A percentile compares a stretch with the other conserved stretches of the same genome.
phyloP scores from a whole-genome alignment of 495 filamentous ascomycete genomes.

The Neurospora sp. region DNA sequence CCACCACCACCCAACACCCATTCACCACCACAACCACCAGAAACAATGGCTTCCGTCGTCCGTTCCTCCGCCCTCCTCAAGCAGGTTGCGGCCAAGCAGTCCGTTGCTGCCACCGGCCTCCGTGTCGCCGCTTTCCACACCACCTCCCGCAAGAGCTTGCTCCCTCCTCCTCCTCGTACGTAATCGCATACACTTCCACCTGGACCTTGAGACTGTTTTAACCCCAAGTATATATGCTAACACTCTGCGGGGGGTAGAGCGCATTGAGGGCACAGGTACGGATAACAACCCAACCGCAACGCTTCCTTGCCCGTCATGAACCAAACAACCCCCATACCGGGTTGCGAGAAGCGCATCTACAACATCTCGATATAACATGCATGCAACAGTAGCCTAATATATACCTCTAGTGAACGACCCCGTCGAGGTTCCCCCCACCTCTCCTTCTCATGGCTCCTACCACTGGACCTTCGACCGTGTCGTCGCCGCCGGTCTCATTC shows the following conservation, averaged over 20 bases:
- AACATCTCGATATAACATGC: background rate
- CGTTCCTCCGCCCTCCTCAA: conserved; percentile 44
- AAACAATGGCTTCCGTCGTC: conserved; percentile 44
- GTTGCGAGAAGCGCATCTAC: background rate
- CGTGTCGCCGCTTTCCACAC: conserved; percentile 62
- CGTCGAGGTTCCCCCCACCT: conserved; percentile 57
- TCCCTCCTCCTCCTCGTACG: conserved; percentile 37
- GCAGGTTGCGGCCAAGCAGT: conserved; percentile 25
- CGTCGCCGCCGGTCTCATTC: conserved; percentile 66
- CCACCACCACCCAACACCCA: background rate
- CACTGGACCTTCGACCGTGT: conserved; percentile 96
- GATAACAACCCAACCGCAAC: conserved; percentile 3
- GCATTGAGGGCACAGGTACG: conserved; percentile 69
- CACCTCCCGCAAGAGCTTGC: conserved; percentile 53
- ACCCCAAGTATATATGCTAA: background rate
- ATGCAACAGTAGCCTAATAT: background rate
- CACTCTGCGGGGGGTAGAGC: conserved; percentile 46
- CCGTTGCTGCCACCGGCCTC: conserved; percentile 21
- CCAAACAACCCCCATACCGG: background rate
- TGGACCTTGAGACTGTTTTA: background rate
- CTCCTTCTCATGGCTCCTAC: conserved; percentile 80
- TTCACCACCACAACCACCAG: background rate
- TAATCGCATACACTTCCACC: conserved; percentile 4
- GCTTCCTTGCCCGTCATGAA: background rate
- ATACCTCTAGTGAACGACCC: conserved; percentile 69